phyloP scores from a whole-genome alignment of 1,139 yeast genomes.

The Arxiozyma bovina region DNA sequence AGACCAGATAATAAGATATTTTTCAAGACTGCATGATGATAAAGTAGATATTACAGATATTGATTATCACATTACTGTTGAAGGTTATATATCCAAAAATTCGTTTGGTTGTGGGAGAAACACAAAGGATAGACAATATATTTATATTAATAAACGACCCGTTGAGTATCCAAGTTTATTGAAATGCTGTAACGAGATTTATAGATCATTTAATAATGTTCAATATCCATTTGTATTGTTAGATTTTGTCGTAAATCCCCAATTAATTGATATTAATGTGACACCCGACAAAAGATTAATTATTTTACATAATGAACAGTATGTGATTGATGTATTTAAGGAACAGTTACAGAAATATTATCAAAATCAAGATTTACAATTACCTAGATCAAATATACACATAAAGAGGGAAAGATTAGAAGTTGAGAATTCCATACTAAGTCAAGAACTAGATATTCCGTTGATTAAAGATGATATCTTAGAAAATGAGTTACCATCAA shows the following conservation, averaged over 20 bases:
- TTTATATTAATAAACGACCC: conserved; percentile 72
- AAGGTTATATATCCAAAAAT: conserved; percentile 64
- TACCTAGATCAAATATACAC: conserved; percentile 6
- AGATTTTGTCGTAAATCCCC: conserved; percentile 46
- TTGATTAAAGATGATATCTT: neutral
- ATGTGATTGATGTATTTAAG: conserved; percentile 45
- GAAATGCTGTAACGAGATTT: conserved; percentile 63
- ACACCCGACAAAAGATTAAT: conserved; percentile 83
- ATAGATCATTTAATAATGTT: conserved; percentile 54
- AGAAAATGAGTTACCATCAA: neutral
- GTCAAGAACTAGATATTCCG: conserved; percentile 3
- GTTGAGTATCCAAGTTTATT: conserved; percentile 47
- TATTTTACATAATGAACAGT: conserved; percentile 56
- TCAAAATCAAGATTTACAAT: conserved; percentile 38
- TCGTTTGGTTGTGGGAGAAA: conserved; percentile 72
- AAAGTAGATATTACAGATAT: conserved; percentile 12
- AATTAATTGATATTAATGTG: conserved; percentile 66
- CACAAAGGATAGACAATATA: conserved; percentile 62
- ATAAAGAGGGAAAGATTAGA: neutral
- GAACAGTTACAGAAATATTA: conserved; percentile 37
- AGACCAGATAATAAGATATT: conserved; percentile 10
- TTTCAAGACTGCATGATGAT: conserved; percentile 5
- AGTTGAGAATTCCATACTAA: neutral
- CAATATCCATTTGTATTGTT: conserved; percentile 70
- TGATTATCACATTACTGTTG: conserved; percentile 32